These are phyloP conservation scores for Mortierella sp. DNA, from an alignment of 371 early-diverging fungal genomes.

Conservation along the genomic window DNA sequence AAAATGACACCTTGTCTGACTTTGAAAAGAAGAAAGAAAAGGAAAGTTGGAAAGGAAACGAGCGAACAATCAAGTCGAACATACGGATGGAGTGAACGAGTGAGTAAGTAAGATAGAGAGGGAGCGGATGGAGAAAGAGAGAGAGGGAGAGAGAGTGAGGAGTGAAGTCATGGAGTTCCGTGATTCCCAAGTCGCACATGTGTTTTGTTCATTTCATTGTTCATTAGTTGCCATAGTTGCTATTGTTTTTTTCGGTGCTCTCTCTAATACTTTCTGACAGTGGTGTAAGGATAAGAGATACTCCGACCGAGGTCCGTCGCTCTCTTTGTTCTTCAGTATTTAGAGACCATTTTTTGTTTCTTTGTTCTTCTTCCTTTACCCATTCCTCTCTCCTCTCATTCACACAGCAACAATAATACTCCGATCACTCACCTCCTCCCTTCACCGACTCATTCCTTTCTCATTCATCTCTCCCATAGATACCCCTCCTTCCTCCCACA, in stretches of 20 bases:
- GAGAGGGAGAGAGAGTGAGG: neutral
- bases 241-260: no score
- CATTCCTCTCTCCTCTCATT: neutral
- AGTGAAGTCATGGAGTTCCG: neutral
- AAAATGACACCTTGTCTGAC: neutral
- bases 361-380: constrained; percentile 6
- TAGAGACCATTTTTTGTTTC: constrained; percentile 12
- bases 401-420: neutral
- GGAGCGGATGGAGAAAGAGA: neutral
- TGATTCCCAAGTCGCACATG: neutral
- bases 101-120: neutral
- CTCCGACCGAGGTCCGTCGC: constrained; percentile 9
- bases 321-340: constrained; percentile 13
- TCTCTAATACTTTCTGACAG: neutral
- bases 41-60: neutral
- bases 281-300: neutral
- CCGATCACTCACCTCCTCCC: neutral
- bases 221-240: no score
- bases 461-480: neutral
- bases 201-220: neutral
- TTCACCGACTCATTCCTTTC: neutral
- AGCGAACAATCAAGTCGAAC: neutral
- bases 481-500: neutral
- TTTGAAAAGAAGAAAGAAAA: neutral
- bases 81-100: no score